A percentile compares a stretch with the other conserved stretches of the same genome.
Evolutionary conservation across 2,329 filamentous ascomycete species (phyloP).

Genomic region (Cladophialophora bantiana): DNA sequence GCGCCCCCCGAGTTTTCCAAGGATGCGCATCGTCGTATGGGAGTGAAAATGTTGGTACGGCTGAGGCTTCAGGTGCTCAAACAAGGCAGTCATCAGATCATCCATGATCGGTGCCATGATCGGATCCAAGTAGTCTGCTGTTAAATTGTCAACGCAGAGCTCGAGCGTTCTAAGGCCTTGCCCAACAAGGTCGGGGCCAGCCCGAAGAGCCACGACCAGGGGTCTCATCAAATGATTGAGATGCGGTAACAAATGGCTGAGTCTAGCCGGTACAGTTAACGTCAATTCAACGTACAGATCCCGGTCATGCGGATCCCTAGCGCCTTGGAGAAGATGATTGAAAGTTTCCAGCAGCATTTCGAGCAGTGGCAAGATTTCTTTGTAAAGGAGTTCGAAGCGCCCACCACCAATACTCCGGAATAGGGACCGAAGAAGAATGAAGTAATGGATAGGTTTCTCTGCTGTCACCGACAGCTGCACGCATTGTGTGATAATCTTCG

Average conservation of each 20-base stretch:
- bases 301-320: slow-evolving; percentile 85
- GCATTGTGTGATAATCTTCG: slow-evolving; percentile 95
- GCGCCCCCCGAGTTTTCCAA: slow-evolving; percentile 93
- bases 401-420: slow-evolving; percentile 97
- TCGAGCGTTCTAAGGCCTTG: slow-evolving; percentile 93
- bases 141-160: slow-evolving; percentile 96
- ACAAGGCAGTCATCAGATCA: slow-evolving; percentile 96
- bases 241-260: slow-evolving; percentile 94
- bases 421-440: slow-evolving; percentile 85
- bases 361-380: slow-evolving; percentile 92
- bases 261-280: slow-evolving; percentile 88
- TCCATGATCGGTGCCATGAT: slow-evolving; percentile 99
- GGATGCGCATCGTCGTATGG: slow-evolving; percentile 95
- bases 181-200: slow-evolving; percentile 90
- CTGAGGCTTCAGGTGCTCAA: slow-evolving; percentile 90
- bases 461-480: slow-evolving; percentile 95
- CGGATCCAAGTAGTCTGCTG: slow-evolving; percentile 94
- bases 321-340: slow-evolving; percentile 90
- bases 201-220: slow-evolving; percentile 90
- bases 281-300: slow-evolving; percentile 98
- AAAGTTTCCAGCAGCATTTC: slow-evolving; percentile 98
- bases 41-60: slow-evolving; percentile 98
- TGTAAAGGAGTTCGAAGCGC: slow-evolving; percentile 96
- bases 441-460: slow-evolving; percentile 98
- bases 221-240: slow-evolving; percentile 97